phyloP scores from a whole-genome alignment of 108 stramenopile species.

The Cylindrotheca fusiformis region DNA sequence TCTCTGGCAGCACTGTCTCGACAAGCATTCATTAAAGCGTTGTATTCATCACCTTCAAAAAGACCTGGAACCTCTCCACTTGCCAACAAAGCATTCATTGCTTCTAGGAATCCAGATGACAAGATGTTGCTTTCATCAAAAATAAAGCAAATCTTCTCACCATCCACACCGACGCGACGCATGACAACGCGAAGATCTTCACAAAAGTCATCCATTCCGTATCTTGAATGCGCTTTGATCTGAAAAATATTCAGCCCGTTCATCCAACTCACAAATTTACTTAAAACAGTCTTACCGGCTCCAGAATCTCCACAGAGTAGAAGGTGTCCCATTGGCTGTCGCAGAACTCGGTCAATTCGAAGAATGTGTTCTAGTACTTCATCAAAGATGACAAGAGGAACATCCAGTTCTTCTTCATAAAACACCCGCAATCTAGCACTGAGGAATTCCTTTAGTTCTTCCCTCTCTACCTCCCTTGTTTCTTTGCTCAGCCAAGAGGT shows the following conservation, averaged over 20 bases:
- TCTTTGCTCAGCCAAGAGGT: constrained; percentile 92
- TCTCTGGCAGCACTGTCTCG: constrained; percentile 85
- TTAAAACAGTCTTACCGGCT: constrained; percentile 83
- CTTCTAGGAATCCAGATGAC: constrained; percentile 94
- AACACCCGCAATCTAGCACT: constrained; percentile 90
- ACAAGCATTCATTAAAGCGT: constrained; percentile 87
- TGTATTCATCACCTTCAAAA: constrained; percentile 98
- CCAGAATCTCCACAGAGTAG: constrained; percentile 95
- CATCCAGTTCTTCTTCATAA: constrained; percentile 98
- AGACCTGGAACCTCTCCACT: constrained; percentile 99
- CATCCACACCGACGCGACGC: constrained; percentile 93
- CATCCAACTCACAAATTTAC: constrained; percentile 89
- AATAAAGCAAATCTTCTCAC: constrained; percentile 97
- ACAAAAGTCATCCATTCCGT: constrained; percentile 95
- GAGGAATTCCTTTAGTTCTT: constrained; percentile 87
- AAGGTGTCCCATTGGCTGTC: constrained; percentile 89
- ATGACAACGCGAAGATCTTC: constrained; percentile 93
- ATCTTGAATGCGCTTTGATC: constrained; percentile 88
- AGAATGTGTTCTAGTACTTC: constrained; percentile 93
- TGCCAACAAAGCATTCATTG: constrained; percentile 99
- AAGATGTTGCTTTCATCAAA: constrained; percentile 97
- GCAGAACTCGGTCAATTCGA: constrained; percentile 85
- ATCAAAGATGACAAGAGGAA: constrained; percentile 97
- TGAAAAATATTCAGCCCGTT: constrained; percentile 96
- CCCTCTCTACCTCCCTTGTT: constrained; percentile 74